Base-by-base conservation (phyloP, 129 eudicot genomes). In the Dittrichia graveolens region DNA sequence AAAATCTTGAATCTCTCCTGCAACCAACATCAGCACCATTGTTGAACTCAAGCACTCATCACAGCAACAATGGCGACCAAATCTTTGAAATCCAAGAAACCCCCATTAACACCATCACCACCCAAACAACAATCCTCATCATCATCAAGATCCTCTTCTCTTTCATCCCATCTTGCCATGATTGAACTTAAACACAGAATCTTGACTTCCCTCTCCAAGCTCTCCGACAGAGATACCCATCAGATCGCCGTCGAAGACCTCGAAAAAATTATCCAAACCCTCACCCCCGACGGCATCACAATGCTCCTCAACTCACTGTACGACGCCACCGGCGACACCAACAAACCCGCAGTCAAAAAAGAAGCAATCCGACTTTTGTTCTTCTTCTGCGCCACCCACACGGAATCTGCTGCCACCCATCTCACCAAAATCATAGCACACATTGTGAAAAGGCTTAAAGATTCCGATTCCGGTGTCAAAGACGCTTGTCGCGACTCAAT, bases 231-330 rank as follows among this genome's bases (percentile, higher is more conserved):
- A 60, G 98, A 92, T 74, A 89, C 98, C 54, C 95, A 92, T 82
- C 98, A 92, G 87, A 89, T 92, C 91, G 98, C 91, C 55, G 84
- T 89, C 11, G 95, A 92, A 78, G 98, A 92, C 84, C 89, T 92
- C 37, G 91, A 92, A 68, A 85, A 86, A 13, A 81, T 87, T 61
- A 89, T 92, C 61, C 88, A 83, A 57, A 83, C 95, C 79, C 86
- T 92, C 12, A 61, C 93, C n/a, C 84, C 80, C 39, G 96, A 92
- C 41, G 95, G 86, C 64, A 76, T 89, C 75, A 74, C 91, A 53
- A 89, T 89, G 98, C 87, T 89, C 44, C 86, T 92, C 69, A 92
- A 89, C 75, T 89, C 91, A 67, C 96, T 92, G 15, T 92, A 83
- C 79, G 96, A 92, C 6, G 85, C 95, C 75, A 77, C 87, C 7